A percentile compares a stretch with the other conserved stretches of the same genome.
These are phyloP conservation scores for Laguncularia racemosa DNA, from an alignment of 345 rosid genomes.

Conservation along the genomic window DNA sequence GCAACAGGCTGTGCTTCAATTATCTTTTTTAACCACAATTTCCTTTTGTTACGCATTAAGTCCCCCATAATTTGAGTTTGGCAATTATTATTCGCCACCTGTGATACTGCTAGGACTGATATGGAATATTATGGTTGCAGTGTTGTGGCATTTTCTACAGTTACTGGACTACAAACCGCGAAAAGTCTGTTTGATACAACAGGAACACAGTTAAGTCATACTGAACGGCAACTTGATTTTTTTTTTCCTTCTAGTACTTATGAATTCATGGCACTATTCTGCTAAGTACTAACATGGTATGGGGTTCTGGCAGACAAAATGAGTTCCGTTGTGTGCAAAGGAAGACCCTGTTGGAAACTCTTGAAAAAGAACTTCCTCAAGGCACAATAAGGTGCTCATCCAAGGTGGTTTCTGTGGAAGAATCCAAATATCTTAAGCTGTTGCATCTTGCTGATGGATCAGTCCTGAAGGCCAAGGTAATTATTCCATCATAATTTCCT, in stretches of 20 bases:
- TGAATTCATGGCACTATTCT: neutral
- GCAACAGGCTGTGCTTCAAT: too few species aligned
- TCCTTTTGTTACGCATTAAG: neutral
- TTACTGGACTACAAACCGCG: neutral
- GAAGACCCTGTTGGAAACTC: conserved; percentile 37
- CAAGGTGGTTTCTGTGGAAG: conserved; percentile 45
- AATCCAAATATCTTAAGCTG: conserved; percentile 34
- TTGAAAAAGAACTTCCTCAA: conserved; percentile 37
- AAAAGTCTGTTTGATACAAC: neutral
- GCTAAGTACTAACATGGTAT: neutral
- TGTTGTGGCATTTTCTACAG: too few species aligned
- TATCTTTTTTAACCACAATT: too few species aligned
- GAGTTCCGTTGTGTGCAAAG: conserved; percentile 48
- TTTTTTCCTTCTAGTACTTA: neutral
- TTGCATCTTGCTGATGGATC: conserved; percentile 51
- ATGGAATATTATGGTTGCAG: too few species aligned
- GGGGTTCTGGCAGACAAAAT: conserved; percentile 20
- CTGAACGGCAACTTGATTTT: neutral
- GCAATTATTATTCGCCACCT: neutral
- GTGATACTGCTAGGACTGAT: neutral
- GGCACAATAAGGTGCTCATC: conserved; percentile 55
- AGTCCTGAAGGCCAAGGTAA: conserved; percentile 49
- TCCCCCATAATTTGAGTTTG: neutral
- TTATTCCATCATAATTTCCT: neutral
- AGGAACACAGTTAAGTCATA: neutral